Evolutionary conservation across 2,329 filamentous ascomycete genomes (phyloP).

Genomic region (Dactylellina cionopaga): DNA sequence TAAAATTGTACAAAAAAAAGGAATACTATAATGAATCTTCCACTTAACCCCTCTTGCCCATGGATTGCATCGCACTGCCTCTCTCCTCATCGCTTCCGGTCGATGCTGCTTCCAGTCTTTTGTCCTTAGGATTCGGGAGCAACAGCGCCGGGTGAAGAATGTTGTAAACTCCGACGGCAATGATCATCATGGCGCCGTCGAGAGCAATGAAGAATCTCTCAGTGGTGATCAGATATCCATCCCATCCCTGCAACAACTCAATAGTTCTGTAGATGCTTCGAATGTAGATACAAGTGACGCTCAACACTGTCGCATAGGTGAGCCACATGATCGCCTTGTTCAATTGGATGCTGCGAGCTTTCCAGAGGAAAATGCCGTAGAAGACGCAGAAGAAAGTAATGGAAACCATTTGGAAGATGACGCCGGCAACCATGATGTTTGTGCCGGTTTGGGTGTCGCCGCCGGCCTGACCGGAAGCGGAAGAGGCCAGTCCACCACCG

Average conservation of each 20-base stretch:
- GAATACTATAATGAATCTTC: neutral
- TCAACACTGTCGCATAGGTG: constrained; percentile 61
- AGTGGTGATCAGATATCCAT: constrained; percentile 65
- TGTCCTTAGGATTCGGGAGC: constrained; percentile 56
- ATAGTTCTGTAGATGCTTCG: constrained; percentile 66
- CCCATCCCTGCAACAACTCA: constrained; percentile 66
- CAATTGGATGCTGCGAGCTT: constrained; percentile 54
- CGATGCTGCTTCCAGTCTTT: constrained; percentile 16
- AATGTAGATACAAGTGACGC: constrained; percentile 63
- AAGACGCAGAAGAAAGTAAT: constrained; percentile 67
- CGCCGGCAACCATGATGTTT: constrained; percentile 66
- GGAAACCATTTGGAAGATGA: constrained; percentile 69
- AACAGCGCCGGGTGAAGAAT: constrained; percentile 63
- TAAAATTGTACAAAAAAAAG: neutral
- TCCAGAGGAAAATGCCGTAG: constrained; percentile 65
- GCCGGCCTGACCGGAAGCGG: constrained; percentile 61
- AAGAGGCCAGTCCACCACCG: constrained; percentile 66
- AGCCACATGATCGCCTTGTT: constrained; percentile 54
- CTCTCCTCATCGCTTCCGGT: constrained; percentile 38
- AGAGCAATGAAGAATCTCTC: constrained; percentile 65
- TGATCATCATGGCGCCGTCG: constrained; percentile 65
- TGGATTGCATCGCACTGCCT: neutral
- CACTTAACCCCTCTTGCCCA: constrained; percentile 28
- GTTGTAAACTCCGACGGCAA: constrained; percentile 64
- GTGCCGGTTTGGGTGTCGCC: constrained; percentile 65